Base-by-base conservation (phyloP, 2,329 filamentous ascomycete species). In the Arthrobotrys conoides region DNA sequence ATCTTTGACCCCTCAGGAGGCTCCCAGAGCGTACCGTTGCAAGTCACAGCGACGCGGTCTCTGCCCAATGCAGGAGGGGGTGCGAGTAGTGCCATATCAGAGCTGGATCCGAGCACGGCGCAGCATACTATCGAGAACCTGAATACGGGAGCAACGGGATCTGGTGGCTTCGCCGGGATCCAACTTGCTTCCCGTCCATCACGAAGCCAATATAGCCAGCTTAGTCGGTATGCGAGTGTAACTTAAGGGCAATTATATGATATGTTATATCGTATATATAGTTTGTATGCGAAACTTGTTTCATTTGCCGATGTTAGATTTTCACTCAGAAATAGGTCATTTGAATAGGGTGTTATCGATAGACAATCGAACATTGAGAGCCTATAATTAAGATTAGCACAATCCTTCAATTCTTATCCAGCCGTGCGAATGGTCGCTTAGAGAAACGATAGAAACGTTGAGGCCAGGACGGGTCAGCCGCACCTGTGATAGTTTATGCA, bases 391-490 rank as follows among this genome's bases (percentile, higher is more conserved):
- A 44, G 3, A 61, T 44, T 61, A 10, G 14, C 57, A 38, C 2
- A 18, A 55, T n/a, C n/a, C 24, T 14, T 8, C 33, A 18, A 24
- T 8, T 30, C n/a, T 30, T 30, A 30, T 30, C 3, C 49, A 55
- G 49, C 48, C 49, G 57, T 55, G 33, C 46, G 49, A 44, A 33
- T n/a, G 2, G 33, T 53, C 38, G 49, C 53, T 68, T 61, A 44
- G 3, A 20, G 30, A n/a, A 4, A 24, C 36, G 27, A 20, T 38
- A 36, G 1, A 22, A 12, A 41, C 36, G 9, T 16, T 22, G 53
- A 70, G 53, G 30, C 22, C 46, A 70, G 53, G 30, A 33, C 46
- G 44, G 57, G 71, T 76, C 72, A 76, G 72, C 72, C 72, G 72
- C 73, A 71, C 67, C 61, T 77, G 73, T 71, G 71, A 63, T 68